These are phyloP conservation scores for Malus fusca DNA, from an alignment of 306 rosid species.

Conservation along the genomic window DNA sequence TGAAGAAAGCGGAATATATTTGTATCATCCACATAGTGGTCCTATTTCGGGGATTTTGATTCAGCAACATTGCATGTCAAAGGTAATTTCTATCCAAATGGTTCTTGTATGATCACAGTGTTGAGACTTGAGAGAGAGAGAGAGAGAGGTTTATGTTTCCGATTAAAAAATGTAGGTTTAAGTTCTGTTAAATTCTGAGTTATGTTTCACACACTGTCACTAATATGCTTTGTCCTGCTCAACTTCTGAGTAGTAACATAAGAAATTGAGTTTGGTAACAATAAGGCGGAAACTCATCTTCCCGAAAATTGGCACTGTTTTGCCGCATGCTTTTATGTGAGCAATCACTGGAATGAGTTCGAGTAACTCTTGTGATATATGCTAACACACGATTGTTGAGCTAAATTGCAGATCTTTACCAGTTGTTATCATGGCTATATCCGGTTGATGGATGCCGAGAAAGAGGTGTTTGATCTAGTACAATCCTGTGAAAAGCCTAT, in stretches of 20 bases:
- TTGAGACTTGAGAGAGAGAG: too few relatives aligned
- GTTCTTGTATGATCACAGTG: not conserved
- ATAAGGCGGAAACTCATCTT: not conserved
- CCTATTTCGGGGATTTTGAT: conserved; percentile 65
- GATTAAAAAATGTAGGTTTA: not conserved
- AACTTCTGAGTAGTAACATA: not conserved
- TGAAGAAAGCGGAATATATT: conserved; percentile 29
- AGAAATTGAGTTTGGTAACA: not conserved
- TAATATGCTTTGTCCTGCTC: not conserved
- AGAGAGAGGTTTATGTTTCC: too few relatives aligned
- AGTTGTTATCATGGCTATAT: conserved; percentile 71
- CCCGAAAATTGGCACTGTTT: not conserved
- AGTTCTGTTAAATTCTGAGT: not conserved
- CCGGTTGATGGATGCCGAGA: conserved; percentile 80
- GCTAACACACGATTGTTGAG: not conserved
- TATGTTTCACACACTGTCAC: not conserved
- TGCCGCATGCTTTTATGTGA: not conserved
- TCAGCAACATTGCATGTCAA: conserved; percentile 54
- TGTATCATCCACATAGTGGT: conserved; percentile 59
- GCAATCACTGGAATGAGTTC: too few relatives aligned
- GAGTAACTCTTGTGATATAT: too few relatives aligned
- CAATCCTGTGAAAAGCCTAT: conserved; percentile 36
- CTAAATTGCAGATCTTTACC: conserved; percentile 51
- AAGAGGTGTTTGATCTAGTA: conserved; percentile 68
- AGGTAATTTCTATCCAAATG: conserved; percentile 34